Percentiles rank a stretch among this genome's conserved stretches.
Evolutionary conservation across 495 filamentous ascomycete species (phyloP).

Genomic region (Lichina pygmaea): DNA sequence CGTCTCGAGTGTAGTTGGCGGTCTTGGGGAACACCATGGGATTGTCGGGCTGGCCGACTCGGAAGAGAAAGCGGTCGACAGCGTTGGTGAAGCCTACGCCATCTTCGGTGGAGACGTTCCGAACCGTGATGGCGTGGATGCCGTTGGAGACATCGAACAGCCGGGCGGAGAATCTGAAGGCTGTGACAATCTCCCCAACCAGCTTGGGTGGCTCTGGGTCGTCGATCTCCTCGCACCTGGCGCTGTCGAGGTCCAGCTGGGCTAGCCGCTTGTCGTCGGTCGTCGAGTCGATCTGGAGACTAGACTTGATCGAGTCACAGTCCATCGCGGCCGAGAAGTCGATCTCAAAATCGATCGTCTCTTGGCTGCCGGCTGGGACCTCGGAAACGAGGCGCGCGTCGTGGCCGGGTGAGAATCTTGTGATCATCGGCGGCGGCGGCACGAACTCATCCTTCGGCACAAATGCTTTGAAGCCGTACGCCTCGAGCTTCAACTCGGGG

Average conservation of each 20-base stretch:
- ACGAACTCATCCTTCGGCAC: slow-evolving; percentile 25
- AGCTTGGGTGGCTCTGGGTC: slow-evolving; percentile 6
- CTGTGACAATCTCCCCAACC: slow-evolving; percentile 23
- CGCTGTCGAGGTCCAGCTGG: slow-evolving; percentile 14
- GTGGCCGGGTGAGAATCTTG: slow-evolving; percentile 35
- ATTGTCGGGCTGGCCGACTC: slow-evolving; percentile 27
- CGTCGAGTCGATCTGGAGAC: slow-evolving; percentile 25
- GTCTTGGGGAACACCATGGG: slow-evolving; percentile 15
- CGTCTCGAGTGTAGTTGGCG: slow-evolving; percentile 10
- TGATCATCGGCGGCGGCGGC: slow-evolving; percentile 34
- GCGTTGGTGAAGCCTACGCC: slow-evolving; percentile 17
- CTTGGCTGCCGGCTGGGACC: slow-evolving; percentile 15
- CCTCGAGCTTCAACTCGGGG: slow-evolving; percentile 20
- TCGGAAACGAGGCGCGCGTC: slow-evolving; percentile 29
- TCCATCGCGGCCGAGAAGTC: slow-evolving; percentile 38
- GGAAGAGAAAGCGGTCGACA: slow-evolving; percentile 27
- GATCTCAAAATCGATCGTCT: slow-evolving; percentile 22
- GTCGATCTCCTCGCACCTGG: slow-evolving; percentile 16
- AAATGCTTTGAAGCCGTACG: slow-evolving; percentile 37
- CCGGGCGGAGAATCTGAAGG: slow-evolving; percentile 27
- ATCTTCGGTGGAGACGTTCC: slow-evolving; percentile 19
- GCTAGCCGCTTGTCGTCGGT: slow-evolving; percentile 18
- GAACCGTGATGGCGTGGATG: slow-evolving; percentile 33
- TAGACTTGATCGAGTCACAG: slow-evolving; percentile 24
- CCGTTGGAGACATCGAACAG: slow-evolving; percentile 34